Percentiles rank a stretch among this genome's conserved stretches.
Evolutionary conservation across 2,329 filamentous ascomycete genomes (phyloP).

Genomic region (Colletotrichum karsti): DNA sequence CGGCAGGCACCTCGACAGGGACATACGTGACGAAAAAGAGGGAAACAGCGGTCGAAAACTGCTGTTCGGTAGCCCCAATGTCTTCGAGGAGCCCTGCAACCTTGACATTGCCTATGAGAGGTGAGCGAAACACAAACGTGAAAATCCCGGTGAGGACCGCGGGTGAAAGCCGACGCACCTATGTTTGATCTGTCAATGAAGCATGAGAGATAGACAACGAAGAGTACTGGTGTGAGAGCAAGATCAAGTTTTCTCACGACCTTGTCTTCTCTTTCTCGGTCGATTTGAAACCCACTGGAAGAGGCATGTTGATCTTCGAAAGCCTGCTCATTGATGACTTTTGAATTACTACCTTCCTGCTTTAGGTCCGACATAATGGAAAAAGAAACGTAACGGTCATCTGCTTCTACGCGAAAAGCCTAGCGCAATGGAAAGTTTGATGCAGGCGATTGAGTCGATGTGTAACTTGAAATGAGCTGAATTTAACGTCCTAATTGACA

Average conservation of each 20-base stretch:
- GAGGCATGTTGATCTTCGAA: neutral
- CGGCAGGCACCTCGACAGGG: neutral
- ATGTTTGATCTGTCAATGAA: neutral
- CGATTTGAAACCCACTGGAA: neutral
- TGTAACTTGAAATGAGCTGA: too few species aligned
- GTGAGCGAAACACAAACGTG: too few species aligned
- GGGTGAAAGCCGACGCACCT: neutral
- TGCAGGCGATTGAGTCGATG: too few species aligned
- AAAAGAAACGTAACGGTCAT: too few species aligned
- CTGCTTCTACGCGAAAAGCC: too few species aligned
- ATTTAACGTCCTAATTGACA: too few species aligned
- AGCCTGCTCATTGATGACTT: neutral
- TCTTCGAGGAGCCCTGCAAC: neutral
- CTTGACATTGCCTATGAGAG: neutral
- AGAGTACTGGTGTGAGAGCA: neutral
- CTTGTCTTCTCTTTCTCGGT: neutral
- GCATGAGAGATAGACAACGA: neutral
- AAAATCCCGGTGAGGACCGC: rapidly evolving
- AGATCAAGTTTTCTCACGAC: neutral
- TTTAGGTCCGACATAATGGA: too few species aligned
- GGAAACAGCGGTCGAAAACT: neutral
- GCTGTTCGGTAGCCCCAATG: neutral
- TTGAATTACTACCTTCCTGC: neutral
- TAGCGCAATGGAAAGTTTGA: too few species aligned
- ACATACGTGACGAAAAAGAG: neutral